A percentile compares a stretch with the other conserved stretches of the same genome.
These are phyloP conservation scores for Gossypium mustelinum DNA, from an alignment of 345 rosid genomes.

Conservation along the genomic window DNA sequence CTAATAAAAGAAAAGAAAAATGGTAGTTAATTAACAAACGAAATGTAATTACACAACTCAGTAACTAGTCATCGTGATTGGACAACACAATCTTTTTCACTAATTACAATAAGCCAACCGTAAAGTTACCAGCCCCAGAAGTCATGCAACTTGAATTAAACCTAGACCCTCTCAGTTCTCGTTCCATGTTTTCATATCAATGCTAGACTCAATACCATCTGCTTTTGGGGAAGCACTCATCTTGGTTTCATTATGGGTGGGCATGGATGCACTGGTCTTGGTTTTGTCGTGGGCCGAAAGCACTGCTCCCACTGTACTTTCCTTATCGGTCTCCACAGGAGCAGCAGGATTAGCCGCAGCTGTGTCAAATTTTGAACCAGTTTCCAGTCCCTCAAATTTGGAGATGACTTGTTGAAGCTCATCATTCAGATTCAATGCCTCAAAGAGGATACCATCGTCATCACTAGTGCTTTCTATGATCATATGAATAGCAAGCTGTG, in stretches of 20 bases:
- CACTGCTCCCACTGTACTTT: background rate
- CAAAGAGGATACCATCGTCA: slow-evolving; percentile 70
- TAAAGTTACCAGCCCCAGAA: background rate
- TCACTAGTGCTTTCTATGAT: slow-evolving; percentile 67
- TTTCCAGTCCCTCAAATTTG: slow-evolving; percentile 36
- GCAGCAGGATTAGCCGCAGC: background rate
- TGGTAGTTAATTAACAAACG: background rate
- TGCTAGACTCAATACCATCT: slow-evolving; percentile 15
- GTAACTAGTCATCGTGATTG: background rate
- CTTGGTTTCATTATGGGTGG: slow-evolving; percentile 1
- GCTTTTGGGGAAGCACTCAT: slow-evolving; percentile 11
- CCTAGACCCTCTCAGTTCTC: background rate
- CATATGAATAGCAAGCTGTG: slow-evolving; percentile 57
- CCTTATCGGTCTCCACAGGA: background rate
- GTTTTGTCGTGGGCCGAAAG: background rate
- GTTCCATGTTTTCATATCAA: slow-evolving; percentile 12
- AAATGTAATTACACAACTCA: background rate
- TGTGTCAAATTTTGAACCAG: slow-evolving; percentile 20
- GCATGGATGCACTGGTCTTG: slow-evolving; percentile 6
- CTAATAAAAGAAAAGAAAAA: background rate
- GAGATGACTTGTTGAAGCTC: slow-evolving; percentile 55
- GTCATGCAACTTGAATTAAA: background rate
- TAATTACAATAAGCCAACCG: slow-evolving; percentile 3
- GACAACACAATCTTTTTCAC: background rate
- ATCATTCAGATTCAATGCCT: slow-evolving; percentile 71